These are phyloP conservation scores for Saussurea involucrata DNA, from an alignment of 129 eudicot genomes.

Conservation along the genomic window DNA sequence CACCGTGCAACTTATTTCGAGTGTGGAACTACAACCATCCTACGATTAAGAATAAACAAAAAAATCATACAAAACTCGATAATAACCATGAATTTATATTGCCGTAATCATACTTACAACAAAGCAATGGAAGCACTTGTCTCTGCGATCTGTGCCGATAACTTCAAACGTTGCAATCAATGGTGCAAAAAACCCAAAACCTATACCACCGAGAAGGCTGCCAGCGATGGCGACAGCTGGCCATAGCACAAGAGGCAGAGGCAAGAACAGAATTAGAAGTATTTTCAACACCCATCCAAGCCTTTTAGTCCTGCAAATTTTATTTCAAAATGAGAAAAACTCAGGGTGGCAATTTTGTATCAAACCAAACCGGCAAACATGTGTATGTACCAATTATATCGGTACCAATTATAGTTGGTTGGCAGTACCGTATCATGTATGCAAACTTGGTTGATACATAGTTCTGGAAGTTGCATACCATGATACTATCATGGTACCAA, in stretches of 20 bases:
- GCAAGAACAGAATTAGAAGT: constrained; percentile 45
- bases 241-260: constrained; percentile 72
- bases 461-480: not conserved
- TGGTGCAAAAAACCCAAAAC: constrained; percentile 76
- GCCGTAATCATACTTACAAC: constrained; percentile 39
- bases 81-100: not conserved
- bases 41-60: constrained; percentile 23
- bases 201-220: constrained; percentile 75
- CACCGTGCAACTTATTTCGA: constrained; percentile 68
- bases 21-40: constrained; percentile 79
- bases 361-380: not conserved
- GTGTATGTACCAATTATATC: too few relatives aligned
- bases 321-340: not conserved
- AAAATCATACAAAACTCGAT: not conserved
- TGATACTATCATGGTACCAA: not conserved
- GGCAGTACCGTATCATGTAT: not conserved
- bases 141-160: constrained; percentile 44
- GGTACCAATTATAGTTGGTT: not conserved
- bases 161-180: constrained; percentile 91
- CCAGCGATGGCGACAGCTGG: constrained; percentile 50
- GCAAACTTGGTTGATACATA: not conserved
- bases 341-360: not conserved
- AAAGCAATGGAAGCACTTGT: constrained; percentile 69
- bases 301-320: constrained; percentile 60
- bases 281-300: constrained; percentile 74